These are phyloP conservation scores for Alternaria gansuensis DNA, from an alignment of 2,329 filamentous ascomycete genomes.

Conservation along the genomic window DNA sequence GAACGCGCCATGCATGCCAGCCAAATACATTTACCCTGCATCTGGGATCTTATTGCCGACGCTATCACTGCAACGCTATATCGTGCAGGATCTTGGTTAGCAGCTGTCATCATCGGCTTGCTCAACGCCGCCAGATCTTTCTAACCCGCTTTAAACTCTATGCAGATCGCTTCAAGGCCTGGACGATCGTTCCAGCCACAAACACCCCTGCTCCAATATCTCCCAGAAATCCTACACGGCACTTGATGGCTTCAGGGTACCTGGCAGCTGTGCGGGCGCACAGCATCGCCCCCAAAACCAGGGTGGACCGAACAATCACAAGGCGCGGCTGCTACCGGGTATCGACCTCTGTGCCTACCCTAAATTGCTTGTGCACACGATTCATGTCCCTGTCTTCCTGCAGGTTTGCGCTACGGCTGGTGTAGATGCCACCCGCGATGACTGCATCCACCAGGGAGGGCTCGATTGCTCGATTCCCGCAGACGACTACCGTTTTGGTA, in stretches of 20 bases:
- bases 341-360: constrained; percentile 37
- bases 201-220: constrained; percentile 32
- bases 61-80: constrained; percentile 39
- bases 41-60: constrained; percentile 39
- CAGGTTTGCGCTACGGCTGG: constrained; percentile 24
- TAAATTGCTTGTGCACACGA: constrained; percentile 39
- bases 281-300: constrained; percentile 35
- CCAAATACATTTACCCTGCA: constrained; percentile 38
- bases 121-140: constrained; percentile 43
- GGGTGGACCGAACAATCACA: constrained; percentile 36
- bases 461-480: constrained; percentile 35
- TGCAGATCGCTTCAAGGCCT: constrained; percentile 42
- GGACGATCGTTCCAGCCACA: constrained; percentile 37
- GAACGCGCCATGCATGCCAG: constrained; percentile 26
- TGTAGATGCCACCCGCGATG: constrained; percentile 34
- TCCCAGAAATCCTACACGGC: constrained; percentile 31
- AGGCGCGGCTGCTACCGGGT: constrained; percentile 37
- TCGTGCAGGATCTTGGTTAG: constrained; percentile 44
- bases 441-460: constrained; percentile 38
- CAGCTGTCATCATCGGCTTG: constrained; percentile 40
- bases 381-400: constrained; percentile 34
- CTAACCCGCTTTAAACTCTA: constrained; percentile 31
- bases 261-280: constrained; percentile 30
- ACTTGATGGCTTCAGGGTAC: constrained; percentile 33
- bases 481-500: constrained; percentile 42